A percentile compares a stretch with the other conserved stretches of the same genome.
Conservation (phyloP, 768 basidiomycete species). For the Hericium erinaceus region DNA sequence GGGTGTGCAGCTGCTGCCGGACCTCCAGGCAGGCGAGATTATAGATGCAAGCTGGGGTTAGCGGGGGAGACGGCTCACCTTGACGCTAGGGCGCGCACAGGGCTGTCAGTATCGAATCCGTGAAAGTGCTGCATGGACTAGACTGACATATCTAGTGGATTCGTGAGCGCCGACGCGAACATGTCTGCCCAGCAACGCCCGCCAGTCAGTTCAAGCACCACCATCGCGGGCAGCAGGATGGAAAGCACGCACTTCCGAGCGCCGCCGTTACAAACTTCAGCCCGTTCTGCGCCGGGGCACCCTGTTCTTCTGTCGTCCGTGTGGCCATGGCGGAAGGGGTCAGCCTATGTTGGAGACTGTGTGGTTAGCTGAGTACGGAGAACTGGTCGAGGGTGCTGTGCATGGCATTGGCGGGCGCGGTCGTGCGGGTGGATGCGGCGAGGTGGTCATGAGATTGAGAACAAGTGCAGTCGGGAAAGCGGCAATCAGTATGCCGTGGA, state of each 20-base stretch:
- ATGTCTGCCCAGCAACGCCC: conserved; percentile 18
- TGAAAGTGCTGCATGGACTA: background rate
- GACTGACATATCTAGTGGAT: conserved; percentile 27
- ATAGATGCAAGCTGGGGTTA: background rate
- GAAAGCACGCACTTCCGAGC: conserved; percentile 3
- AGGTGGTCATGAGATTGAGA: too few species aligned
- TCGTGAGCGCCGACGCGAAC: conserved; percentile 25
- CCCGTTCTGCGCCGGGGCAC: conserved; percentile 1
- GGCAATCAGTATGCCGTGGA: too few species aligned
- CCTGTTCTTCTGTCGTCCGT: too few species aligned
- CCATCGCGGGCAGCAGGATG: background rate
- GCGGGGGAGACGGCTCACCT: conserved; percentile 9
- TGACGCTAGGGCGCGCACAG: conserved; percentile 14
- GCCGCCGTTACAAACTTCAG: conserved; percentile 6
- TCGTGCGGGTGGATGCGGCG: too few species aligned
- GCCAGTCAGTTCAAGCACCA: too few species aligned
- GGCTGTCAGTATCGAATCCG: background rate
- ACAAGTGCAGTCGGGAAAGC: too few species aligned
- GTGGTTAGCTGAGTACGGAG: too few species aligned
- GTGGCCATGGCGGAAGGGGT: too few species aligned
- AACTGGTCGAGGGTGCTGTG: too few species aligned
- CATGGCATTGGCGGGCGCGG: too few species aligned
- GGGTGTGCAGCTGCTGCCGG: conserved; percentile 25
- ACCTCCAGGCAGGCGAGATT: conserved; percentile 15
- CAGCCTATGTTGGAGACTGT: too few species aligned